These are phyloP conservation scores for Grosmannia serpens DNA, from an alignment of 2,329 filamentous ascomycete species.

Conservation along the genomic window DNA sequence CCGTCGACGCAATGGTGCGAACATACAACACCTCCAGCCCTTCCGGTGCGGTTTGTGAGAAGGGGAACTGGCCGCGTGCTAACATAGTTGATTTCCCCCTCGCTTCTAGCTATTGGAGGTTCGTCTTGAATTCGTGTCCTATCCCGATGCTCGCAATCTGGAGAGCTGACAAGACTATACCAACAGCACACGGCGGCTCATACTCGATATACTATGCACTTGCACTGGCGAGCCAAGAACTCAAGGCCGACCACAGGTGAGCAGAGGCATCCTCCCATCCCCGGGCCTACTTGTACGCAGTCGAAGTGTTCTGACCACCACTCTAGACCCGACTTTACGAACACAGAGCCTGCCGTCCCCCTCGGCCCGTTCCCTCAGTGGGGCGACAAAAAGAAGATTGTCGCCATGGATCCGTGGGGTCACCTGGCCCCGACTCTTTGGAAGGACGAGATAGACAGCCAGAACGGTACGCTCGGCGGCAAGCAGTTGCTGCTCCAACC, in stretches of 20 bases:
- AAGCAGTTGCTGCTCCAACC: background rate
- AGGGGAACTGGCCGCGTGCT: background rate
- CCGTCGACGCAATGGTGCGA: constrained; percentile 64
- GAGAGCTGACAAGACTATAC: constrained; percentile 16
- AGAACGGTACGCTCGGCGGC: constrained; percentile 44
- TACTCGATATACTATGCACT: constrained; percentile 95
- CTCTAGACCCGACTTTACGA: constrained; percentile 44
- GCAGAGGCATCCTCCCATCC: background rate
- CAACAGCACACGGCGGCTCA: constrained; percentile 56
- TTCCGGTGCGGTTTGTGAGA: background rate
- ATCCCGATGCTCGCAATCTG: too few species aligned
- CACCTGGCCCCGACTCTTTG: constrained; percentile 79
- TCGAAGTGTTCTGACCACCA: background rate
- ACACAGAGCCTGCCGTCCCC: constrained; percentile 83
- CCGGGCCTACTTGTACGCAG: too few species aligned
- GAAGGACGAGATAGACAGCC: constrained; percentile 63
- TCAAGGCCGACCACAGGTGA: constrained; percentile 62
- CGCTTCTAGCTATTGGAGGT: constrained; percentile 12
- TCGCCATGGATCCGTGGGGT: constrained; percentile 92
- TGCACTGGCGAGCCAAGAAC: constrained; percentile 81
- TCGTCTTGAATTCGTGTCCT: background rate
- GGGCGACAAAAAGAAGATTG: constrained; percentile 85
- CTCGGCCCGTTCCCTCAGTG: constrained; percentile 87
- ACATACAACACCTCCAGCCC: background rate
- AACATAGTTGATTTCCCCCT: constrained; percentile 1